Evolutionary conservation across 495 filamentous ascomycete genomes (phyloP), one percentile per base, ranked within the genome.

Genomic region (Melanomma pulvis-pyrius): DNA sequence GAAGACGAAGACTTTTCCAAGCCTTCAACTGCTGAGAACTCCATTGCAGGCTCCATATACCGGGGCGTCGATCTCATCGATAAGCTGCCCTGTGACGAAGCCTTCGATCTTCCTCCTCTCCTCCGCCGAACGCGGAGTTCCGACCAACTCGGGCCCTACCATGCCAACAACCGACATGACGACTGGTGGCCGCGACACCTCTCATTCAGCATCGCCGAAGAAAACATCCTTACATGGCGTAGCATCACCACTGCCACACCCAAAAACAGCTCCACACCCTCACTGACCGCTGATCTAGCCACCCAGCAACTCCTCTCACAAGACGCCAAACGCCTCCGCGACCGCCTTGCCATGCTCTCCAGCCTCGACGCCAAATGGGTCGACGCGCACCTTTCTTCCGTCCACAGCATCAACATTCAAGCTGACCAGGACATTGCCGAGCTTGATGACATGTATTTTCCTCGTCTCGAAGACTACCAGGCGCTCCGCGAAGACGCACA

Each of bases 181-280:
- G 80, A 81, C 17, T 83, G 83, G 59, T 96, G 87, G 83, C 86
- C 92, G 0, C 86, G 92, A 5, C 90, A 92, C 55, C 80, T 98
- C 61, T 96, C 92, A 4, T 98, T 98, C 73, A 90, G 88, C 66
- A 82, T 86, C 46, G 93, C 92, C n/a, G 91, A 96, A 75, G 92
- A 96, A 63, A 92, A 88, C 30, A 76, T 96, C 2, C 81, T 96
- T n/a, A 78, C 74, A 24, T 94, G 91, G 89, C 75, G 83, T n/a
- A 80, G 82, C 44, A 65, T 83, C 5, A 26, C 77, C 22, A 72
- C 69, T 46, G 64, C 81, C 9, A 65, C 64, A 9, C 77, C 80
- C 41, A 70, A 75, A 17, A 69, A 69, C 30, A 36, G 71, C 26
- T 59, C 44, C 2, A 72, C 28, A 30, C 73, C 30, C 26, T 52